Evolutionary conservation across 371 early-diverging fungal genomes (phyloP), one percentile per base, ranked within the genome.

Genomic region (Rhizopus stolonifer): DNA sequence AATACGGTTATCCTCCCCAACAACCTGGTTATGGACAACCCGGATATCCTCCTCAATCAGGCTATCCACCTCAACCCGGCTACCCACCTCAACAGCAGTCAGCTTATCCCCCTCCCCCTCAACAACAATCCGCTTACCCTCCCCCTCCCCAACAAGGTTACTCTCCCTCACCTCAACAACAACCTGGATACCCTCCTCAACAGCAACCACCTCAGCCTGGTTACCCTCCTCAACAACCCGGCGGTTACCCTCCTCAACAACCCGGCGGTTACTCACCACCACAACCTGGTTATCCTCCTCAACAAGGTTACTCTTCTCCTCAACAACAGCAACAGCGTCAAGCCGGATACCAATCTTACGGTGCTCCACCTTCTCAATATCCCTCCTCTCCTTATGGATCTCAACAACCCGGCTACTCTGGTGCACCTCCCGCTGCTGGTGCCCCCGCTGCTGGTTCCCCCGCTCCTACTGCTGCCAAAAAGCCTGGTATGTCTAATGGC

Each of bases 401-500:
- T 14, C 46, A 14, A 26, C 51, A 22, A 7, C 47, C 51, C 22
- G 42, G 25, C 0, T 52, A 52, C 13, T 14, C 19, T 8, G 31
- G 31, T 29, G 7, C 54, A 24, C 39, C 54, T 21, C 36, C 33
- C 18, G 46, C 22, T 14, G 34, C 49, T 9, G 44, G 22, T 5
- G 18, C 38, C 19, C 51, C 57, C 32, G 45, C 57, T 10, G 39
- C 52, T 18, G 53, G 26, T 25, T 45, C 57, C 32, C 33, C 57
- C 5, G 39, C 52, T 18, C 54, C 43, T 10, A 44, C 44, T 9
- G 63, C 34, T 22, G 49, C 56, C 7, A 53, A 51, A 26, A 59
- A 58, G 21, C 44, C 21, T 13, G 67, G 69, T 13, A 66, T 72
- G 65, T 70, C 73, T 14, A 69, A 52, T 18, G 77, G 71, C 29